Evolutionary conservation across 148 eudicot genomes (phyloP).

Genomic region (Camellia sinensis): DNA sequence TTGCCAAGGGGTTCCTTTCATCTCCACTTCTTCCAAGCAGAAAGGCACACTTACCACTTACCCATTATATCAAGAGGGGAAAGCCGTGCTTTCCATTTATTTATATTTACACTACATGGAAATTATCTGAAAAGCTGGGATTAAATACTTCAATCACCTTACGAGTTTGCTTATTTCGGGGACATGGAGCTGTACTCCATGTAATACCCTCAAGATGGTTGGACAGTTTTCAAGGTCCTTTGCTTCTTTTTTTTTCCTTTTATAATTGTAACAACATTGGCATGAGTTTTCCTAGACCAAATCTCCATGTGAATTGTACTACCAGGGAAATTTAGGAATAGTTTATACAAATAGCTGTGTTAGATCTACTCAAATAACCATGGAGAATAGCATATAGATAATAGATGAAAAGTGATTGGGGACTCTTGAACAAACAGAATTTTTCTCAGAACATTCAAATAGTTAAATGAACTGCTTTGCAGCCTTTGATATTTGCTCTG

Average conservation of each 20-base stretch:
- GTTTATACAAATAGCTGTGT: background rate
- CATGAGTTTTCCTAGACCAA: background rate
- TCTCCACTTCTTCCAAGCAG: background rate
- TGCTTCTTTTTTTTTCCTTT: background rate
- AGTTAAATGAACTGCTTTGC: background rate
- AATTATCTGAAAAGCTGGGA: background rate
- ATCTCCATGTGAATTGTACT: background rate
- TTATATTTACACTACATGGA: background rate
- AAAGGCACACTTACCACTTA: background rate
- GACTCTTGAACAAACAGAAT: background rate
- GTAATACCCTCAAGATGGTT: background rate
- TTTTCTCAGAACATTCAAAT: background rate
- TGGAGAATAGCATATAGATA: background rate
- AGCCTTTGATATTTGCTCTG: background rate
- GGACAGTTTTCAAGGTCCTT: background rate
- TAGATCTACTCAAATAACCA: background rate
- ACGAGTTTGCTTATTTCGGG: background rate
- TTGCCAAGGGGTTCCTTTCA: background rate
- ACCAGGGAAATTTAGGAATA: background rate
- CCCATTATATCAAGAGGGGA: conserved; percentile 5
- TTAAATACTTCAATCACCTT: background rate
- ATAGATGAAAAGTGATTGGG: background rate
- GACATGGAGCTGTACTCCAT: background rate
- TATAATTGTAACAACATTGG: background rate
- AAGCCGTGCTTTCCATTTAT: background rate